These are phyloP conservation scores for Citropsis articulata DNA, from an alignment of 345 rosid species.

Conservation along the genomic window DNA sequence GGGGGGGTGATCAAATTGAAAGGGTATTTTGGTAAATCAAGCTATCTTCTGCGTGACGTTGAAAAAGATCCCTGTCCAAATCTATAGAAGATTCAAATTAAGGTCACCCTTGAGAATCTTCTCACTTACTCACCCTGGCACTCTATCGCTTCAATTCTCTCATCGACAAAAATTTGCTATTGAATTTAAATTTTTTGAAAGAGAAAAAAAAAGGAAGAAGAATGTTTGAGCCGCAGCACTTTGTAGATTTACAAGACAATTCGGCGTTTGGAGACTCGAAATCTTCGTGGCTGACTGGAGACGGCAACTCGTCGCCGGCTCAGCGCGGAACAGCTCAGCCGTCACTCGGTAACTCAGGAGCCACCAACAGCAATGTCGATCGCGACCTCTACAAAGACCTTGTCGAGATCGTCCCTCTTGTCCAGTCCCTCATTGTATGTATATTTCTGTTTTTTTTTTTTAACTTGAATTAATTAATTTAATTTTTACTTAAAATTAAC, in stretches of 20 bases:
- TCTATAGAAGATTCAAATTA: background rate
- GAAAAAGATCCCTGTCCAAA: background rate
- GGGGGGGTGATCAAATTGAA: background rate
- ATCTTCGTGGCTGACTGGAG: conserved; percentile 70
- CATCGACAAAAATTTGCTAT: background rate
- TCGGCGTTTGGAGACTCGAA: conserved; percentile 59
- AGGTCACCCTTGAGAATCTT: background rate
- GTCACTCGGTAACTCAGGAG: conserved; percentile 12
- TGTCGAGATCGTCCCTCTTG: conserved; percentile 87
- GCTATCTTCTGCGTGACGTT: background rate
- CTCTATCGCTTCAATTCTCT: background rate
- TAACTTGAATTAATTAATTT: too few species aligned
- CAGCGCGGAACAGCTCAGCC: conserved; percentile 29
- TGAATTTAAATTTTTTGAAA: background rate
- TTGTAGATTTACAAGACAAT: conserved; percentile 53
- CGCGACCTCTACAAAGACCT: conserved; percentile 80
- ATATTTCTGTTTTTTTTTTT: background rate
- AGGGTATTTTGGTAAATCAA: conserved; percentile 2
- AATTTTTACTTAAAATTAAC: background rate
- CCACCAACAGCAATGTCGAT: conserved; percentile 50
- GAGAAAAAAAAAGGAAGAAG: background rate
- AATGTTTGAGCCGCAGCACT: conserved; percentile 65
- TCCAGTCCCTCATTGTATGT: conserved; percentile 81
- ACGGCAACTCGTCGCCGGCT: conserved; percentile 45
- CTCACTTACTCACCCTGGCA: background rate